Base-by-base conservation (phyloP, 2,329 filamentous ascomycete species). In the Sarocladium kiliense region DNA sequence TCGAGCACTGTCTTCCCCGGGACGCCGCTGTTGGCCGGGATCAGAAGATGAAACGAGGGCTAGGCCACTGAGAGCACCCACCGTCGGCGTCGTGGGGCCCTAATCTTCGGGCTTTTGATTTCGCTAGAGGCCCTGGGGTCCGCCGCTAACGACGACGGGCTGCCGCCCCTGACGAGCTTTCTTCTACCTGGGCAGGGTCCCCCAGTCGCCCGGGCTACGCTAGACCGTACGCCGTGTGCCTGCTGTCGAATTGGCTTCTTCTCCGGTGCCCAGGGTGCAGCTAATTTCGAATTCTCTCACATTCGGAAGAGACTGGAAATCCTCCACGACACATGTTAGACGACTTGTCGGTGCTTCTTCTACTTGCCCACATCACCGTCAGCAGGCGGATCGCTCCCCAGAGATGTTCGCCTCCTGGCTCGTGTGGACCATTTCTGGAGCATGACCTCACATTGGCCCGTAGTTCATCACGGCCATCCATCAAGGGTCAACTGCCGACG, bases 51-150 rank as follows among this genome's bases (percentile, higher is more conserved):
- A 39, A 39, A 39, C 36, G 36, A 19, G 7, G 12, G 18, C 9
- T 19, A 39, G 16, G 18, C 36, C 36, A 39, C 9, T 39, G 36
- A 39, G 12, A 16, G 18, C 36, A 39, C 18, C 36, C 25, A 26
- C 25, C 44, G 25, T 27, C 44, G 25, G 23, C 44, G 25, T 23
- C 47, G 47, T 51, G 47, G 47, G 47, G 27, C 47, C 11, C 30
- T 21, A 51, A 51, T n/a, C 21, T 51, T 49, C 44, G 27, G 47
- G 47, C 47, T 30, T 51, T 27, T 51, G 25, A 36, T 51, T 34
- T 32, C 47, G 47, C 30, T 51, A 51, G 27, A 18, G n/a, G 27
- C 4, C 47, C 18, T 23, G 21, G 18, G 41, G 27, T 23, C 30
- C 47, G 47, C 30, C 47, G 30, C 47, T 51, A 51, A 51, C 47